Evolutionary conservation across 2,329 filamentous ascomycete species (phyloP).

Genomic region (Colletotrichum sp.): DNA sequence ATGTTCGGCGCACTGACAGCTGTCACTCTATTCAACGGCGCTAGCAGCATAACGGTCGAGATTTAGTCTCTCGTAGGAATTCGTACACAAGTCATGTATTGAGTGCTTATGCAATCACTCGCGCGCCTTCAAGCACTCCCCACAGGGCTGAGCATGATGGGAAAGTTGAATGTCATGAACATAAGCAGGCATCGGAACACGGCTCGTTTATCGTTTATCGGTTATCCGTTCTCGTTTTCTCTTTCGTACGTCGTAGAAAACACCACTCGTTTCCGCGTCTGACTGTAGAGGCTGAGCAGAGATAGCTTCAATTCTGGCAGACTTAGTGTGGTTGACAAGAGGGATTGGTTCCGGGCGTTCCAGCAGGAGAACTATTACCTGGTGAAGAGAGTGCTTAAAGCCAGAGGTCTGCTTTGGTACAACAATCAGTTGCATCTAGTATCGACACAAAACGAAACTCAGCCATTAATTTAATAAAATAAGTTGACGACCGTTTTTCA

Average conservation of each 20-base stretch:
- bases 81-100: background rate
- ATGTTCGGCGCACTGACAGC: background rate
- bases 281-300: background rate
- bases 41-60: background rate
- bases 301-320: background rate
- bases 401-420: background rate
- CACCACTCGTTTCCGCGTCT: background rate
- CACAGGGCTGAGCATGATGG: background rate
- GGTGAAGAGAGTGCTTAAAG: background rate
- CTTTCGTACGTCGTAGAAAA: background rate
- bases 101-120: background rate
- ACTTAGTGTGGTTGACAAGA: background rate
- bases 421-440: background rate
- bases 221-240: background rate
- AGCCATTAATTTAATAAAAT: background rate
- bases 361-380: background rate
- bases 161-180: background rate
- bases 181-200: background rate
- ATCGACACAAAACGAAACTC: background rate
- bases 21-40: background rate
- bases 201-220: background rate
- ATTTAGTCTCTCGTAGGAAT: background rate
- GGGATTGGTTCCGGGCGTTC: background rate
- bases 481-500: background rate
- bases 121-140: background rate